These are phyloP conservation scores for Diospyros lotus DNA, from an alignment of 148 eudicot genomes.

Conservation along the genomic window DNA sequence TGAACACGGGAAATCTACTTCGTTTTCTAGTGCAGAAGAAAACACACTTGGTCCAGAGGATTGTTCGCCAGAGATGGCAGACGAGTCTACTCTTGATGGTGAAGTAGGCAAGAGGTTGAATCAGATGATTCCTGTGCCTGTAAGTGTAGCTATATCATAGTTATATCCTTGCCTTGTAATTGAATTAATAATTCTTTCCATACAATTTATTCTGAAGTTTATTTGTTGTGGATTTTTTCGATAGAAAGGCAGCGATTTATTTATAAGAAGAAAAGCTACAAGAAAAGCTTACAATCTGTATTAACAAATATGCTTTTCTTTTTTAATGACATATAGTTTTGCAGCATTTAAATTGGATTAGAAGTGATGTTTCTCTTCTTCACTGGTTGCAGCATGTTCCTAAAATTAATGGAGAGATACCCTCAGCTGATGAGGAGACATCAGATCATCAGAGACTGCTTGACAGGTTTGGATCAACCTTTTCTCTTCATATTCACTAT, in stretches of 20 bases:
- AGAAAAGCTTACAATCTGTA: neutral
- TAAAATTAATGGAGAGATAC: slow-evolving; percentile 52
- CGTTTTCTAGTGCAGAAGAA: slow-evolving; percentile 25
- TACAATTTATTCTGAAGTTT: neutral
- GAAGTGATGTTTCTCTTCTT: neutral
- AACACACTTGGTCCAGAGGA: slow-evolving; percentile 14
- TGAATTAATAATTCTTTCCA: neutral
- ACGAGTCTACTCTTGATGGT: slow-evolving; percentile 55
- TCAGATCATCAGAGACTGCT: slow-evolving; percentile 69
- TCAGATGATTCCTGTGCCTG: slow-evolving; percentile 61
- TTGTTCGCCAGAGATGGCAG: slow-evolving; percentile 44
- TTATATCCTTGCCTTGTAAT: neutral
- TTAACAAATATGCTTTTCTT: neutral
- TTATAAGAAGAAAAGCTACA: too few relatives aligned
- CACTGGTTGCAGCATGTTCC: slow-evolving; percentile 60
- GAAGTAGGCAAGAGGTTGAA: slow-evolving; percentile 72
- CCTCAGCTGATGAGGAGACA: slow-evolving; percentile 53
- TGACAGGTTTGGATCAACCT: slow-evolving; percentile 38
- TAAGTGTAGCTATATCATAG: slow-evolving; percentile 29
- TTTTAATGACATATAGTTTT: neutral
- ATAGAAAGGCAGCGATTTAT: too few relatives aligned
- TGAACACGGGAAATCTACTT: slow-evolving; percentile 11
- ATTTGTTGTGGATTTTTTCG: neutral
- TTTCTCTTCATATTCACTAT: neutral
- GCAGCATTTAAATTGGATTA: neutral